A percentile compares a stretch with the other conserved stretches of the same genome.
phyloP scores from a whole-genome alignment of 352 stramenopile genomes.

The Elongisporangium undulatum region DNA sequence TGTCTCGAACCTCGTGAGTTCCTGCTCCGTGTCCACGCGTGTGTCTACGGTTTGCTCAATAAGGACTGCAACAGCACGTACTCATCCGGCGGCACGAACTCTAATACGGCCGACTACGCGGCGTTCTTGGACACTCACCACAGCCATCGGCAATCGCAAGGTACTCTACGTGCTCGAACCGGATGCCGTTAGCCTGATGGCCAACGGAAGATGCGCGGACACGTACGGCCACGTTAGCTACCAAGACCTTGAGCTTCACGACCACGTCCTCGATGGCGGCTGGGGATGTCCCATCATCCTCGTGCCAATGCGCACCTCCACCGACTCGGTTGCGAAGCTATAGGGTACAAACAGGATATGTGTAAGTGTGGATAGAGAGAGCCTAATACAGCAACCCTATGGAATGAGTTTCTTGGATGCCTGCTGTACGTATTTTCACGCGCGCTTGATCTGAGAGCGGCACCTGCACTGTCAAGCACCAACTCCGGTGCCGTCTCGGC shows the following conservation, averaged over 20 bases:
- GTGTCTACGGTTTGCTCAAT: slow-evolving; percentile 70
- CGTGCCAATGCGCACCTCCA: no score
- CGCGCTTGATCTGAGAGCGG: no score
- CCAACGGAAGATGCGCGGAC: slow-evolving; percentile 30
- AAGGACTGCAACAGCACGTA: slow-evolving; percentile 65
- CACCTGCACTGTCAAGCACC: no score
- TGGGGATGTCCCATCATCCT: no score
- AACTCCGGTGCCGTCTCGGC: no score
- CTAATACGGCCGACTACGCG: slow-evolving; percentile 39
- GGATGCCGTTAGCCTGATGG: slow-evolving; percentile 52
- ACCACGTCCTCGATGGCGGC: slow-evolving; percentile 9
- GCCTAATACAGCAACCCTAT: no score
- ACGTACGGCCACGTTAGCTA: slow-evolving; percentile 13
- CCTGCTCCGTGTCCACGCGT: slow-evolving; percentile 30
- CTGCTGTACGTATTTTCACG: no score
- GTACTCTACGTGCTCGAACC: slow-evolving; percentile 69
- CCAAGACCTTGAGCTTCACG: slow-evolving; percentile 3
- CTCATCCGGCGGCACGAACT: slow-evolving; percentile 29
- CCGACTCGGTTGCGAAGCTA: no score
- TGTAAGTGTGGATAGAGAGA: no score
- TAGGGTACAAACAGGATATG: no score
- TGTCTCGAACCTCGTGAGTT: slow-evolving; percentile 23
- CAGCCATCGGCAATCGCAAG: slow-evolving; percentile 41
- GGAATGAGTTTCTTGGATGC: no score
- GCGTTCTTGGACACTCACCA: slow-evolving; percentile 43